Conservation (phyloP, 179 eudicot genomes). For the Vitellaria paradoxa region DNA sequence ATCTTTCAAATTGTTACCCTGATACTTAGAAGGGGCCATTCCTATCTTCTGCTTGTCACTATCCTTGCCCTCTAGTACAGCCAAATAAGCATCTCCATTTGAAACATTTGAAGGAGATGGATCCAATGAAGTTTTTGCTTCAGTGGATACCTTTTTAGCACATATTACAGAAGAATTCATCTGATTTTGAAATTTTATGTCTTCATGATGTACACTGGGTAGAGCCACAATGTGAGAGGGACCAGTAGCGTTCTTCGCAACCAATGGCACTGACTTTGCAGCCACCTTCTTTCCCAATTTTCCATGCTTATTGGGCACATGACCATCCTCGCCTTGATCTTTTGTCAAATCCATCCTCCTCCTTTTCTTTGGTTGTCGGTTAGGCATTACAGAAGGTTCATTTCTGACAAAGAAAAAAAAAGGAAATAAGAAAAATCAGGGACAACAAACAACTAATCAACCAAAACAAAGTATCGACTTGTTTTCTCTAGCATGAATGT, state of each 20-base stretch:
- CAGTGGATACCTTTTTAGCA: constrained; percentile 45
- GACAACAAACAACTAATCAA: not conserved
- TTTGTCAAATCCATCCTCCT: constrained; percentile 66
- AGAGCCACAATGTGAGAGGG: constrained; percentile 38
- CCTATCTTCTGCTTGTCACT: constrained; percentile 42
- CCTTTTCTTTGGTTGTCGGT: constrained; percentile 76
- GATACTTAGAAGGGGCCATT: constrained; percentile 27
- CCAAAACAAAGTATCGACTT: not conserved
- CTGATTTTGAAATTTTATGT: constrained; percentile 41
- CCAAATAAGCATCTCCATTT: constrained; percentile 36
- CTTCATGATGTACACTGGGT: constrained; percentile 30
- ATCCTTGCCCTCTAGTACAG: constrained; percentile 34
- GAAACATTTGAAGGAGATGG: constrained; percentile 34
- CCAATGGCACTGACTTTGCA: constrained; percentile 40
- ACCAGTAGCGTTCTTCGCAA: constrained; percentile 34
- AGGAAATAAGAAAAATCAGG: constrained; percentile 1
- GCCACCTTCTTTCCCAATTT: constrained; percentile 61
- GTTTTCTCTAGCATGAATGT: not conserved
- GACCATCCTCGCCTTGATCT: constrained; percentile 42
- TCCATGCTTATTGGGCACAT: constrained; percentile 45
- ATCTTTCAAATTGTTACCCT: constrained; percentile 51
- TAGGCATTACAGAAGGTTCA: constrained; percentile 44
- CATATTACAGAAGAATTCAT: constrained; percentile 34
- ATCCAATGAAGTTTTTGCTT: constrained; percentile 31
- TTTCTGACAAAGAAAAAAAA: constrained; percentile 24